Evolutionary conservation across 495 filamentous ascomycete genomes (phyloP).

Genomic region (Penicillium malachiteum): DNA sequence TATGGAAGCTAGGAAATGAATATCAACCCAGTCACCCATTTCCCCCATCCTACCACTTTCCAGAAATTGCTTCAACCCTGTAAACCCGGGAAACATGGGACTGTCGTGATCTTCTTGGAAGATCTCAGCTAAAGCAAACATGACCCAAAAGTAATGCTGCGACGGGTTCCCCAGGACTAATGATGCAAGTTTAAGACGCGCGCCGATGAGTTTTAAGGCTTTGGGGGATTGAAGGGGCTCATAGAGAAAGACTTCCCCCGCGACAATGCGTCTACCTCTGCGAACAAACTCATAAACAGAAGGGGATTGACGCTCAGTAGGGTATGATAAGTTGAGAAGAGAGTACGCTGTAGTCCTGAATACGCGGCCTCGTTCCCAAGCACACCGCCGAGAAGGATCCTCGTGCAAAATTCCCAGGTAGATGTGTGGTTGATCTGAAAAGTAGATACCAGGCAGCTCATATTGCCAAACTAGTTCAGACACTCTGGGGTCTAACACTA

Average conservation of each 20-base stretch:
- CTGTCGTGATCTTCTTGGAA: constrained; percentile 11
- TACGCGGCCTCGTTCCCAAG: constrained; percentile 58
- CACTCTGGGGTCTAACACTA: constrained; percentile 30
- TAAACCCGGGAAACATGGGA: constrained; percentile 9
- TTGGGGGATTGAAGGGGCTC: constrained; percentile 13
- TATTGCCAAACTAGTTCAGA: constrained; percentile 40
- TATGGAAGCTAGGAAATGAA: constrained; percentile 58
- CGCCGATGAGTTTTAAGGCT: constrained; percentile 13
- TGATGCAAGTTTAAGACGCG: constrained; percentile 20
- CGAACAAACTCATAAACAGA: constrained; percentile 49
- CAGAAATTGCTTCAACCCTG: constrained; percentile 25
- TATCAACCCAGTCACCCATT: constrained; percentile 51
- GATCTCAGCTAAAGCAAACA: constrained; percentile 37
- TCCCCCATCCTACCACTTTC: constrained; percentile 24
- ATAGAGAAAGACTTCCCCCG: constrained; percentile 25
- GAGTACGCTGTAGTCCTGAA: constrained; percentile 61
- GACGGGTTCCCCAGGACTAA: constrained; percentile 6
- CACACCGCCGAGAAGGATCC: constrained; percentile 56
- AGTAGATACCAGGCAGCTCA: constrained; percentile 16
- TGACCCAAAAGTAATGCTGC: constrained; percentile 31
- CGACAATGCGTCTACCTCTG: constrained; percentile 39
- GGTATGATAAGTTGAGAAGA: constrained; percentile 43
- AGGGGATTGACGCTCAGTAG: constrained; percentile 12
- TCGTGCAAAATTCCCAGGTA: constrained; percentile 62
- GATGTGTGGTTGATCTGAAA: constrained; percentile 32